Percentiles rank a stretch among this genome's conserved stretches.
phyloP scores from a whole-genome alignment of 352 stramenopile genomes.

The Pythium sp. region DNA sequence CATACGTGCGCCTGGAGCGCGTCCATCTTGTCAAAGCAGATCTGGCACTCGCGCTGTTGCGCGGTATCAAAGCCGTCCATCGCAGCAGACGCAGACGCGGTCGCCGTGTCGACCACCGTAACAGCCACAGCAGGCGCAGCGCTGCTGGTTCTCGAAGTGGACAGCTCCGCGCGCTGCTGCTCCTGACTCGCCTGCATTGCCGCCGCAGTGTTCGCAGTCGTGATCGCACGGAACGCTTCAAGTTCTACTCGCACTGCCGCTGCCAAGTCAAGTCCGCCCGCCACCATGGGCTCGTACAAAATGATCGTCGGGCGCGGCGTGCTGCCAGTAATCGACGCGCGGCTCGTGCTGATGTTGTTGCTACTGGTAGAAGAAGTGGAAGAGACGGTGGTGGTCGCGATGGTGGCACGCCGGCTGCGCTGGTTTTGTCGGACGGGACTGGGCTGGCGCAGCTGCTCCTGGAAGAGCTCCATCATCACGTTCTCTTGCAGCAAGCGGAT shows the following conservation, averaged over 20 bases:
- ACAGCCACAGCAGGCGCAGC: not conserved
- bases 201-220: slow-evolving; percentile 12
- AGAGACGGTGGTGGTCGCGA: not conserved
- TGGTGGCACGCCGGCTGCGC: not conserved
- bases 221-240: not conserved
- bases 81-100: not conserved
- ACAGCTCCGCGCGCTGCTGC: not conserved
- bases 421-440: slow-evolving; percentile 15
- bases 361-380: not conserved
- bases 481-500: slow-evolving; percentile 39
- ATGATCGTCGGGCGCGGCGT: slow-evolving; percentile 15
- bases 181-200: slow-evolving; percentile 8
- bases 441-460: slow-evolving; percentile 34
- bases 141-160: slow-evolving; percentile 1
- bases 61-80: slow-evolving; percentile 27
- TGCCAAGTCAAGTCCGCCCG: not conserved
- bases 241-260: not conserved
- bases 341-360: not conserved
- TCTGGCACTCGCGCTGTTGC: slow-evolving; percentile 51
- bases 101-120: not conserved
- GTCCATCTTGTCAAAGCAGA: slow-evolving; percentile 71
- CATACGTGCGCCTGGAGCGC: slow-evolving; percentile 45
- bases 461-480: slow-evolving; percentile 36
- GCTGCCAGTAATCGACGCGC: slow-evolving; percentile 5
- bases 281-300: slow-evolving; percentile 8